Evolutionary conservation across 148 eudicot genomes (phyloP).

Genomic region (Camellia sinensis): DNA sequence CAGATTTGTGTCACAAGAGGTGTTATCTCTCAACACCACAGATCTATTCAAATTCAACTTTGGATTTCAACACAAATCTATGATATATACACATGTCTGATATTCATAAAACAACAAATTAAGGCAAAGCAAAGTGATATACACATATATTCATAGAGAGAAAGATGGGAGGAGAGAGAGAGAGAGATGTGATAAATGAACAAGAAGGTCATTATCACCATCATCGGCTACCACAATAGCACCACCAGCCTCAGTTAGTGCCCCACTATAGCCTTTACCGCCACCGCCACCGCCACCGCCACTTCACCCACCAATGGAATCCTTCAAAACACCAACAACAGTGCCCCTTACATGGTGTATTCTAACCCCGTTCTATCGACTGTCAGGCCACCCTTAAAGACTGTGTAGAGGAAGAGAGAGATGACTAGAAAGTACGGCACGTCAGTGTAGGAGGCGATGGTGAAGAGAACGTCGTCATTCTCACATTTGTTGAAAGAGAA

Average conservation of each 20-base stretch:
- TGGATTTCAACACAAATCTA: no score
- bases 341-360: conserved; percentile 26
- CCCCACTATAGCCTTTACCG: conserved; percentile 27
- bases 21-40: no score
- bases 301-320: conserved; percentile 32
- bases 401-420: conserved; percentile 53
- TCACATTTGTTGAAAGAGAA: conserved; percentile 31
- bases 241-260: conserved; percentile 17
- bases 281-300: no score
- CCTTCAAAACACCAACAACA: conserved; percentile 19
- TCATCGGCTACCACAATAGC: conserved; percentile 15
- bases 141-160: no score
- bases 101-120: no score
- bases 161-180: no score
- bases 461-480: conserved; percentile 39
- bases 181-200: no score
- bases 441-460: conserved; percentile 75
- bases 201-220: conserved; percentile 27
- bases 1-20: no score
- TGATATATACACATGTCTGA: no score
- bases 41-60: no score
- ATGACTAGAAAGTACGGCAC: conserved; percentile 71
- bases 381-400: conserved; percentile 38
- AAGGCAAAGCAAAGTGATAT: no score
- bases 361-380: conserved; percentile 34